Conservation (phyloP, 345 rosid species). For the Schrenkiella parvula region DNA sequence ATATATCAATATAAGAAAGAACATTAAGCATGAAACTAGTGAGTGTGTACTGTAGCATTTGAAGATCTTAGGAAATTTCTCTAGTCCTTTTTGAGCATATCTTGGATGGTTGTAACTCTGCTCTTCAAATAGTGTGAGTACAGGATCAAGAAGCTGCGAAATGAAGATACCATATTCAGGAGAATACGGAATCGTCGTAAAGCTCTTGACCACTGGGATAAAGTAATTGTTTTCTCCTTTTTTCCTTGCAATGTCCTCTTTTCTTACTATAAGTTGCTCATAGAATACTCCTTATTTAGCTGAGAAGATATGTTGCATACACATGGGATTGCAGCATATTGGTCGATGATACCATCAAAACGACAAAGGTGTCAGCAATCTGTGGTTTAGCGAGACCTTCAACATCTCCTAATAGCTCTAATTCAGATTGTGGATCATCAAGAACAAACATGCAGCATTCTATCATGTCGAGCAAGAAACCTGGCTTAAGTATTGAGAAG, state of each 20-base stretch:
- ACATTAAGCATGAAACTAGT: not conserved
- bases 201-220: constrained; percentile 88
- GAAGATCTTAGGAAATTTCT: not conserved
- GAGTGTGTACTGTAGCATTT: not conserved
- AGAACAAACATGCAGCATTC: constrained; percentile 27
- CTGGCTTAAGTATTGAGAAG: constrained; percentile 46
- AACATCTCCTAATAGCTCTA: constrained; percentile 35
- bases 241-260: not conserved
- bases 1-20: not conserved
- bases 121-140: constrained; percentile 58
- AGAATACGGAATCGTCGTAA: constrained; percentile 60
- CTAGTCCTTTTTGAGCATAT: not conserved
- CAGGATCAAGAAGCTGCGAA: constrained; percentile 73
- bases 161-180: constrained; percentile 72
- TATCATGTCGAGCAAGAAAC: constrained; percentile 39
- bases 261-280: constrained; percentile 19
- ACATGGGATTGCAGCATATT: constrained; percentile 63
- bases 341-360: constrained; percentile 41
- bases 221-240: constrained; percentile 43
- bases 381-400: constrained; percentile 37
- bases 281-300: constrained; percentile 38
- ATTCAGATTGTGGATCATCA: constrained; percentile 37
- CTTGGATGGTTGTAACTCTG: constrained; percentile 20
- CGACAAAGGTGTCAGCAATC: constrained; percentile 30
- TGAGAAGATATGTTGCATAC: constrained; percentile 88